Evolutionary conservation across 495 filamentous ascomycete species (phyloP), one percentile per base, ranked within the genome.

Genomic region (Entonaema liquescens): DNA sequence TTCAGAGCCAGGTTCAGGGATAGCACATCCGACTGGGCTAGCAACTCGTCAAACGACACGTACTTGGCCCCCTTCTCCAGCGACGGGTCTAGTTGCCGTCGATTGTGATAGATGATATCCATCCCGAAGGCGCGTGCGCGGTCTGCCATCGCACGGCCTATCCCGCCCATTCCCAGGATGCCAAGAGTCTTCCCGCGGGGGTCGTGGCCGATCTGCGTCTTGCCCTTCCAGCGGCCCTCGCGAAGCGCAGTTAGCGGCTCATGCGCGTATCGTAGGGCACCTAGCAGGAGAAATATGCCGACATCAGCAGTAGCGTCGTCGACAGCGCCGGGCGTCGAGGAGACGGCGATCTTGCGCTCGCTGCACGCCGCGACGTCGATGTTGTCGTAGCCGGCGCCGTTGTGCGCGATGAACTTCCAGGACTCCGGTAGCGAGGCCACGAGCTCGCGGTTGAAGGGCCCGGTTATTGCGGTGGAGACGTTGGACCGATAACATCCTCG

Each of bases 101-200:
- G 89, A 70, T 93, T 93, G 78, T 92, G 85, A 79, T 93, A 93
- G 69, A 87, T 85, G 59, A 91, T 86, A 67, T 86, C 86, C 86
- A 93, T 89, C 42, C 87, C 88, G 74, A 93, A 92, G 12, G 87
- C 89, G 64, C 82, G 82, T 2, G 91, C 89, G 19, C 82, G 80
- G 13, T 72, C 67, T 1, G 82, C 83, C 67, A 84, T 73, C 15
- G 81, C 80, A 3, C 87, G 82, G 0, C 93, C 93, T 57, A 97
- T 97, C 0, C 93, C 93, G 8, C 93, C 93, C 91, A 97, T 94
- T 7, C 93, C 93, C 38, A 97, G 74, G 62, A 97, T 92, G 2
- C 93, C 93, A 0, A 96, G 84, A 0, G 85, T 81, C 76, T 94
- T 94, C 13, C 85, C 87, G 64, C 88, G 81, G 7, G 93, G 93